These are phyloP conservation scores for Torrubiellomyces zombiae DNA, from an alignment of 2,329 filamentous ascomycete species.

Conservation along the genomic window DNA sequence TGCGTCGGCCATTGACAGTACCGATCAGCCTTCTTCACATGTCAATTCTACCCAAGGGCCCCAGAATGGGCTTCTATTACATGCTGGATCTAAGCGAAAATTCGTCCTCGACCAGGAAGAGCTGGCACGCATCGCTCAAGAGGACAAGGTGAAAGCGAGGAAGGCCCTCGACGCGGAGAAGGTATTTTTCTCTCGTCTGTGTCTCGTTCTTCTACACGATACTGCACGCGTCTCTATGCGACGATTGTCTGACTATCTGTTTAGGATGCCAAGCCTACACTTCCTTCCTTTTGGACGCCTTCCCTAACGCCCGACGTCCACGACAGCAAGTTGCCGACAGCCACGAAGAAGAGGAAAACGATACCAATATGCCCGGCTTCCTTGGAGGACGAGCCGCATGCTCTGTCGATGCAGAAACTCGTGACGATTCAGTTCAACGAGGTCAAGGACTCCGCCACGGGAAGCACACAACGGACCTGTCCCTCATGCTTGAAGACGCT, in stretches of 20 bases:
- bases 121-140: slow-evolving; percentile 48
- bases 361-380: slow-evolving; percentile 66
- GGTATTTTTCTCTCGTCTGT: too few relatives aligned
- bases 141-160: slow-evolving; percentile 54
- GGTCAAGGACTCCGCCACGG: slow-evolving; percentile 35
- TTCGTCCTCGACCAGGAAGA: slow-evolving; percentile 61
- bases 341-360: slow-evolving; percentile 46
- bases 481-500: slow-evolving; percentile 74
- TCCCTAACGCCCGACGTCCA: slow-evolving; percentile 51
- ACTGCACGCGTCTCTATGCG: neutral
- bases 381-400: slow-evolving; percentile 46
- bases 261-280: slow-evolving; percentile 43
- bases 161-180: slow-evolving; percentile 58
- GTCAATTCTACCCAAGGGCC: neutral
- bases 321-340: slow-evolving; percentile 31
- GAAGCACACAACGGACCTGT: slow-evolving; percentile 38
- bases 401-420: slow-evolving; percentile 62
- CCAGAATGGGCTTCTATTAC: slow-evolving; percentile 1
- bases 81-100: slow-evolving; percentile 45
- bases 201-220: neutral
- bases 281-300: slow-evolving; percentile 89
- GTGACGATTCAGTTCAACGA: slow-evolving; percentile 63
- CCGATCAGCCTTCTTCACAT: too few relatives aligned
- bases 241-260: slow-evolving; percentile 5
- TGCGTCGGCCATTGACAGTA: too few relatives aligned